Conservation (phyloP, 2,329 filamentous ascomycete genomes). For the Cadophora luteo-olivacea region DNA sequence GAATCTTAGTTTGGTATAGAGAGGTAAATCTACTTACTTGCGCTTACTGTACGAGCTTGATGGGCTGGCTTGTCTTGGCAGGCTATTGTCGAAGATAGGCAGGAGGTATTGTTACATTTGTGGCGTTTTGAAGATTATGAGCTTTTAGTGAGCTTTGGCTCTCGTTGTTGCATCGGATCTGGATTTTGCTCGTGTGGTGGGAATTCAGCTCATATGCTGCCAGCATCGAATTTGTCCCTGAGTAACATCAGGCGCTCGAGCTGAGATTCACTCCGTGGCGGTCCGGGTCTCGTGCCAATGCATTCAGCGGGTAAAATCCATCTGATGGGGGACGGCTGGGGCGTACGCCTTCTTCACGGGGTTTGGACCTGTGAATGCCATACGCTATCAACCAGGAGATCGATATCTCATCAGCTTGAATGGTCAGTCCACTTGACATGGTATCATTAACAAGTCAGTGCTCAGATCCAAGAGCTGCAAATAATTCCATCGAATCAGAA, state of each 20-base stretch:
- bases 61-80: neutral
- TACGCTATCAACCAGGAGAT: neutral
- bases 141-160: neutral
- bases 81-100: slow-evolving; percentile 1
- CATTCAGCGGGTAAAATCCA: neutral
- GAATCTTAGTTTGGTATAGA: neutral
- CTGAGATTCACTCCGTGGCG: neutral
- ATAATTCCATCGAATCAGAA: slow-evolving; percentile 14
- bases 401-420: neutral
- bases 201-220: no score
- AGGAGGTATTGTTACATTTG: neutral
- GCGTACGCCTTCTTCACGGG: neutral
- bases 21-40: no score
- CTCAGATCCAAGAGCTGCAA: neutral
- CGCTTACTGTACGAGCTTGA: no score
- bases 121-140: neutral
- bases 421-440: neutral
- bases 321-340: neutral
- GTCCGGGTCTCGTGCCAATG: neutral
- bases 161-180: slow-evolving; percentile 3
- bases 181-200: neutral
- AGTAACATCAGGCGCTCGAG: no score
- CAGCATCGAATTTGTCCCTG: no score
- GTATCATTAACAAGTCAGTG: neutral
- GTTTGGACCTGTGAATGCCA: neutral